Base-by-base conservation (phyloP, 352 stramenopile genomes). In the Phytopythium chamaehyphon region DNA sequence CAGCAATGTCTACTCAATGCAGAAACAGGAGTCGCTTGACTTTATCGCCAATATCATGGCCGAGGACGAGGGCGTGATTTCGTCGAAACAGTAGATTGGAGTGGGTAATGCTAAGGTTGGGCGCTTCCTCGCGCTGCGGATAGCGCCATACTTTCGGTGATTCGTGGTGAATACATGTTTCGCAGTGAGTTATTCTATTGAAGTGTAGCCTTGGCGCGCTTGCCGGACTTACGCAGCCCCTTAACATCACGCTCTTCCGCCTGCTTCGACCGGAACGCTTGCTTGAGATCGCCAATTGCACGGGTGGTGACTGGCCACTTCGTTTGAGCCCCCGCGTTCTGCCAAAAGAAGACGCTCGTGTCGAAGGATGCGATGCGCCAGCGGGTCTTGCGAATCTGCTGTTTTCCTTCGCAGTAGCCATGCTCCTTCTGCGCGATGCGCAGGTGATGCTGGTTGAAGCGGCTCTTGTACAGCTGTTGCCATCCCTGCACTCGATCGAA, bases 11-110 rank as follows among this genome's bases (percentile, higher is more conserved):
- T 89, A 96, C 54, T 76, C 81, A 8, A 94, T 99, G 83, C 87
- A 77, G 8, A 98, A 98, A 60, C 94, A 98, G 46, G 96, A 99
- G 70, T 97, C 96, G 36, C 80, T 99, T 18, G 88, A 97, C 19
- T 99, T 99, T 47, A 98, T 99, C 53, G 77, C 73, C 16, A 88
- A 93, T 51, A 94, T 95, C 55, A 95, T 95, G 83, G 83, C 82
- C 14, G 81, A 91, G 50, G 85, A 95, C 64, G 85, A 93, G 52
- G 80, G 82, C 31, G 83, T 91, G 7, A 73, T 74, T 38, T 55
- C 31, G 23, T 48, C 64, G 8, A 22, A 26, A 16, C 21, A n/a
- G 7, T 50, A 50, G 16, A 35, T 11, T 23, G 19, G 12, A 23
- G n/a, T n/a, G n/a, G n/a, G n/a, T n/a, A n/a, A n/a, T n/a, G n/a